Evolutionary conservation across 2,329 filamentous ascomycete genomes (phyloP), one percentile per base, ranked within the genome.

Genomic region (Arthrobotrys iridis): DNA sequence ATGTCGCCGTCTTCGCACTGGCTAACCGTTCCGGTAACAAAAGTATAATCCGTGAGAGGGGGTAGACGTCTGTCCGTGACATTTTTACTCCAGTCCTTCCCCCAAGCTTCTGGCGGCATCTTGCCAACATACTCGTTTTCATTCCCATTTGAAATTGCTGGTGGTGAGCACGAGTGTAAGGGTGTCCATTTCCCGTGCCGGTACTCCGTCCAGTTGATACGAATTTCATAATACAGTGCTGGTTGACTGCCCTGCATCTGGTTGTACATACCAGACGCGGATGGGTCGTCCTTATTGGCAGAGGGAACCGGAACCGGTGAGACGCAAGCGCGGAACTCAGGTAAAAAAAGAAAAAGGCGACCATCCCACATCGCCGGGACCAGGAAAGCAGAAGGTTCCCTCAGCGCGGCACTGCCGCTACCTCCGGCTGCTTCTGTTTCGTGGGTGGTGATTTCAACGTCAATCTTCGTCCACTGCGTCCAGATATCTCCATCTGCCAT

Each of bases 181-280:
- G 64, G 55, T 8, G 78, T 75, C 79, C 79, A 80, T 26, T 58
- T 78, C 22, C 78, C 79, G 41, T 80, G 78, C 6, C 68, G 55
- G 28, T 71, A 75, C 52, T 80, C 79, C 5, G 76, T 77, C 70
- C 74, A 79, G 13, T 70, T 75, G 20, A 80, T 59, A 18, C 62
- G 50, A 4, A 78, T 64, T 46, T 79, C 74, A 59, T 76, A 78
- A 35, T 59, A 59, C 35, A 59, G n/a, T 1, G 40, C 41, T 5
- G 41, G 41, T 15, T 45, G 41, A 20, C 41, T 45, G 18, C 6
- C 18, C 5, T 15, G 8, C 41, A 45, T 45, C 5, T 45, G 8
- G 41, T 45, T 45, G 41, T 45, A 45, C 18, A 45, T 45, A 15
- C 8, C 28, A 7, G 46, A 8, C 22, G 5, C 28, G 46, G 18